Base-by-base conservation (phyloP, 495 filamentous ascomycete species). In the Aspergillus diversus region DNA sequence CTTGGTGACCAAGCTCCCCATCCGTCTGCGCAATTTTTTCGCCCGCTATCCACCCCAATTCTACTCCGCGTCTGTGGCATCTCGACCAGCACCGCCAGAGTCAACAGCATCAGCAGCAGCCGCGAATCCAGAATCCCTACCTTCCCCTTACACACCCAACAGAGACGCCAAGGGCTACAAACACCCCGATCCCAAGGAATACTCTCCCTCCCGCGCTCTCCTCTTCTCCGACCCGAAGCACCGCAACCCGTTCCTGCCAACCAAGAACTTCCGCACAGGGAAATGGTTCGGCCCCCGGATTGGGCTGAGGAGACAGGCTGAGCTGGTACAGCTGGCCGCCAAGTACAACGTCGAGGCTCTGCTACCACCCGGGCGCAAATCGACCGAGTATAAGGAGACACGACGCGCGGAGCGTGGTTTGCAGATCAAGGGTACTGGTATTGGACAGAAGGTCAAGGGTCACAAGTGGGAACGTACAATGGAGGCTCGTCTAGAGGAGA, bases 391-490 rank as follows among this genome's bases (percentile, higher is more conserved):
- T 72, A 87, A 86, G 75, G 77, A 88, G 68, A 77, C 77, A 72
- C 84, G 84, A 72, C 79, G 87, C 55, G 82, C 87, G 48, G 89
- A 93, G 80, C 78, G 87, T 57, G 93, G 92, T 34, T 72, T 96
- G 67, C 79, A 86, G 49, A 87, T 97, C 65, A 95, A 90, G 84
- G 92, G 93, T 66, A 97, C 95, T 16, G 92, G 94, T 81, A 85
- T 92, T 63, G 93, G 92, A n/a, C 85, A 96, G 81, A 87, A 85
- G 74, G 93, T 97, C 66, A 97, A 97, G 87, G 95, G 95, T 70
- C 92, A 97, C 77, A 83, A 84, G 73, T 91, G 91, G 87, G 95
- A 99, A 83, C 86, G 95, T 75, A 91, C 88, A 65, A 78, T 97
- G 82, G 89, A 90, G 79, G 80, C 83, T 52, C 86, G 90, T 74